Conservation (phyloP, 2,329 filamentous ascomycete species). For the Diaporthe batatas region DNA sequence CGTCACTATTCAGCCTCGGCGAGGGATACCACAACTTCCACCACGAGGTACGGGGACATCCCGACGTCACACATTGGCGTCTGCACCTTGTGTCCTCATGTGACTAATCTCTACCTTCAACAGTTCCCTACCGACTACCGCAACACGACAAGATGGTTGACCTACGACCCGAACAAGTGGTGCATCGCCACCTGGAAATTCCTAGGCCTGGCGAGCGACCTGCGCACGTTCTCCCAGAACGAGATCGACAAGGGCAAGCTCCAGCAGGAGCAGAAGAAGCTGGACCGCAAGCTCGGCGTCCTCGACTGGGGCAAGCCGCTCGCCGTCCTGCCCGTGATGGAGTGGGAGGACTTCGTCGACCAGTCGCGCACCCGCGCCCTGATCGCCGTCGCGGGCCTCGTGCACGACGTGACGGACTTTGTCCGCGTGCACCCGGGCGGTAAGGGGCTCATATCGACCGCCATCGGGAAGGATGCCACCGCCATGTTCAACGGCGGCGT, state of each 20-base stretch:
- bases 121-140: constrained; percentile 94
- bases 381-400: constrained; percentile 83
- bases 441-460: constrained; percentile 82
- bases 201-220: constrained; percentile 84
- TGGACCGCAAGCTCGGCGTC: constrained; percentile 85
- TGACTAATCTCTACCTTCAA: not conserved
- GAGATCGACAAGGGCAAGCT: constrained; percentile 93
- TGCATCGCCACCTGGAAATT: constrained; percentile 87
- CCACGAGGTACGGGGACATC: constrained; percentile 64
- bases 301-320: constrained; percentile 90
- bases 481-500: constrained; percentile 93
- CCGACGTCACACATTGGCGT: not conserved
- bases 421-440: constrained; percentile 90
- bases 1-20: constrained; percentile 85
- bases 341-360: constrained; percentile 88
- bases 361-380: constrained; percentile 82
- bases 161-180: constrained; percentile 95
- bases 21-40: constrained; percentile 96
- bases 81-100: not conserved
- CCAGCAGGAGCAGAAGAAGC: constrained; percentile 92
- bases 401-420: constrained; percentile 87
- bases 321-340: constrained; percentile 85
- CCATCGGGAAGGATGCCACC: constrained; percentile 86
- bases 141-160: constrained; percentile 90
- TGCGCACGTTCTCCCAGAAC: constrained; percentile 92